Percentiles rank a stretch among this genome's conserved stretches.
Conservation (phyloP, 2,329 filamentous ascomycete species). For the Canariomyces notabilis region DNA sequence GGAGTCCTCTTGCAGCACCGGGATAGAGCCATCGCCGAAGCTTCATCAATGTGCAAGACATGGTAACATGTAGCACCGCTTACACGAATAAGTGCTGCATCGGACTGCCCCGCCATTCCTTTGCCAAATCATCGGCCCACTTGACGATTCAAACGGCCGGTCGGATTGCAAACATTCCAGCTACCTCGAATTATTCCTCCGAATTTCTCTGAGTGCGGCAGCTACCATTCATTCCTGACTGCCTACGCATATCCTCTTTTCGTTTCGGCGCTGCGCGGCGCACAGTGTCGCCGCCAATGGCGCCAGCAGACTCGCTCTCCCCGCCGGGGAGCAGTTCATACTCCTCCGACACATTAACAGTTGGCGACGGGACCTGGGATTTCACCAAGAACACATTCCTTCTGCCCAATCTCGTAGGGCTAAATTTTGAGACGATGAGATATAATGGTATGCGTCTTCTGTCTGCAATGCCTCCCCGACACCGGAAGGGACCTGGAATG, state of each 20-base stretch:
- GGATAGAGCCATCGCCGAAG: background rate
- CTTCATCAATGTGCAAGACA: constrained; percentile 3
- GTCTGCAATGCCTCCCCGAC: background rate
- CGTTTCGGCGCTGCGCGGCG: constrained; percentile 4
- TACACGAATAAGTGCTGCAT: constrained; percentile 1
- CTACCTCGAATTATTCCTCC: background rate
- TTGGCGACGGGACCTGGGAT: constrained; percentile 83
- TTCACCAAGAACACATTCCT: constrained; percentile 71
- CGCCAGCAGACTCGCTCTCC: constrained; percentile 55
- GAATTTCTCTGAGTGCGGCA: background rate
- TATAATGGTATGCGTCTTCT: constrained; percentile 63
- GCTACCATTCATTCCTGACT: background rate
- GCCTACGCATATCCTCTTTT: background rate
- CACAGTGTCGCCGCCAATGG: constrained; percentile 47
- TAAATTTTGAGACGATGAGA: constrained; percentile 76
- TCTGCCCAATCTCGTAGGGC: constrained; percentile 68
- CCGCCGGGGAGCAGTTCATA: constrained; percentile 69
- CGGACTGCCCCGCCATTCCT: constrained; percentile 15
- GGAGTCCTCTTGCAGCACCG: too few relatives aligned
- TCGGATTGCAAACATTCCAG: constrained; percentile 5
- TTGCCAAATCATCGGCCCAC: background rate
- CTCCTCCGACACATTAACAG: constrained; percentile 65
- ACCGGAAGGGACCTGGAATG: background rate
- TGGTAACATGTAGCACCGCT: background rate
- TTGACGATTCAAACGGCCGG: background rate